Evolutionary conservation across 352 stramenopile genomes (phyloP).

Genomic region (Globisporangium paddicum): DNA sequence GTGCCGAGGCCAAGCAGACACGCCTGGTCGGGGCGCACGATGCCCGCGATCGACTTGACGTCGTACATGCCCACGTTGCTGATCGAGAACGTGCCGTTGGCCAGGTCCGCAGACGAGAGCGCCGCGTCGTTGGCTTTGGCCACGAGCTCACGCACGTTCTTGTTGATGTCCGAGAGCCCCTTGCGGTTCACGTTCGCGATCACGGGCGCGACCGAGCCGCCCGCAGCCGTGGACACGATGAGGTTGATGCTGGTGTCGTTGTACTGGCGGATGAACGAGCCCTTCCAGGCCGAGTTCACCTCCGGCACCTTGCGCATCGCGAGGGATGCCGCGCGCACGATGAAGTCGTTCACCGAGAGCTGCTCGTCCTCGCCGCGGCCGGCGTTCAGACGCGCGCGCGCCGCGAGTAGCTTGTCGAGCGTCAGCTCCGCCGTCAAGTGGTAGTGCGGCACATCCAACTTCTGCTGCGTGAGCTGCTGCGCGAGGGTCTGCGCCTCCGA

Average conservation of each 20-base stretch:
- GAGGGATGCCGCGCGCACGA: conserved; percentile 95
- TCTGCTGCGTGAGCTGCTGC: conserved; percentile 89
- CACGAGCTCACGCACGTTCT: conserved; percentile 70
- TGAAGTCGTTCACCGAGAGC: conserved; percentile 98
- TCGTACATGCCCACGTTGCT: conserved; percentile 97
- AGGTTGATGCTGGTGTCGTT: conserved; percentile 95
- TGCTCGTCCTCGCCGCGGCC: conserved; percentile 89
- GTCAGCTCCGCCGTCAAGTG: conserved; percentile 95
- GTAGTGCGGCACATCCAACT: conserved; percentile 96
- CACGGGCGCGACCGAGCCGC: conserved; percentile 96
- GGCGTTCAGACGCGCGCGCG: conserved; percentile 90
- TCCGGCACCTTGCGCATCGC: conserved; percentile 96
- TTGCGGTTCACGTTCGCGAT: conserved; percentile 88
- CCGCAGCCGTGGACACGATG: conserved; percentile 57
- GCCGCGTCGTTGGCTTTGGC: conserved; percentile 37
- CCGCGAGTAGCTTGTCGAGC: conserved; percentile 89
- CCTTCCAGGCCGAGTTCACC: conserved; percentile 83
- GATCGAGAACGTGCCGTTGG: conserved; percentile 94
- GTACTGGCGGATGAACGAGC: conserved; percentile 94
- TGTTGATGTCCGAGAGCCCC: conserved; percentile 89
- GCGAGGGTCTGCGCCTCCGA: conserved; percentile 71
- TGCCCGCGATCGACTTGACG: conserved; percentile 92
- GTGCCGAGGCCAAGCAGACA: conserved; percentile 92
- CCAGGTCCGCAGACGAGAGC: conserved; percentile 48
- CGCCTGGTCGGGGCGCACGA: conserved; percentile 92